Evolutionary conservation across 2,329 filamentous ascomycete genomes (phyloP).

Genomic region (Coniochaeta prunicola): DNA sequence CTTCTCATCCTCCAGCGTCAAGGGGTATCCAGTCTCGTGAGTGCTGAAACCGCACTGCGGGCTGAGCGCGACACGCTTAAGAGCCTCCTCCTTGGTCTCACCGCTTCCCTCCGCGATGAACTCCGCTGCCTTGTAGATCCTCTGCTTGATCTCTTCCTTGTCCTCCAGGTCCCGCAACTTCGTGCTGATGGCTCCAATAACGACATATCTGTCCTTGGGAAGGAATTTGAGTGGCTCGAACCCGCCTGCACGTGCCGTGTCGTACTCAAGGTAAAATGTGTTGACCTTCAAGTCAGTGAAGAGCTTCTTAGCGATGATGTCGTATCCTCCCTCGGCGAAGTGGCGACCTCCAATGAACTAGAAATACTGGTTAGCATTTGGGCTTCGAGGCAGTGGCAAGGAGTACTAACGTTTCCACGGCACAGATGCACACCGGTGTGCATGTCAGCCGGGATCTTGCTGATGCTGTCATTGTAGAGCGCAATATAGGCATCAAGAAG

Average conservation of each 20-base stretch:
- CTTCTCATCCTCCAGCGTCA: conserved; percentile 64
- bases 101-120: conserved; percentile 62
- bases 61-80: conserved; percentile 60
- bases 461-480: conserved; percentile 67
- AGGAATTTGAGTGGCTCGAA: conserved; percentile 58
- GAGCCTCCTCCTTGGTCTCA: conserved; percentile 56
- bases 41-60: conserved; percentile 71
- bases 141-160: conserved; percentile 54
- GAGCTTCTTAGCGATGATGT: conserved; percentile 59
- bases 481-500: conserved; percentile 70
- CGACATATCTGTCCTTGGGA: conserved; percentile 54
- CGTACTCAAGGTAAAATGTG: conserved; percentile 65
- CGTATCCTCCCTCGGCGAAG: conserved; percentile 61
- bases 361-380: not conserved
- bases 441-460: conserved; percentile 58
- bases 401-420: conserved; percentile 42
- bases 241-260: conserved; percentile 56
- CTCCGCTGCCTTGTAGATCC: conserved; percentile 54
- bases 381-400: not conserved
- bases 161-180: conserved; percentile 57
- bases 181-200: conserved; percentile 56
- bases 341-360: conserved; percentile 55
- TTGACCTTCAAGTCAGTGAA: conserved; percentile 56
- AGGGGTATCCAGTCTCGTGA: conserved; percentile 64
- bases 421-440: conserved; percentile 74